Evolutionary conservation across 371 early-diverging fungal species (phyloP).

Genomic region (Dipsacomyces acuminosporus): DNA sequence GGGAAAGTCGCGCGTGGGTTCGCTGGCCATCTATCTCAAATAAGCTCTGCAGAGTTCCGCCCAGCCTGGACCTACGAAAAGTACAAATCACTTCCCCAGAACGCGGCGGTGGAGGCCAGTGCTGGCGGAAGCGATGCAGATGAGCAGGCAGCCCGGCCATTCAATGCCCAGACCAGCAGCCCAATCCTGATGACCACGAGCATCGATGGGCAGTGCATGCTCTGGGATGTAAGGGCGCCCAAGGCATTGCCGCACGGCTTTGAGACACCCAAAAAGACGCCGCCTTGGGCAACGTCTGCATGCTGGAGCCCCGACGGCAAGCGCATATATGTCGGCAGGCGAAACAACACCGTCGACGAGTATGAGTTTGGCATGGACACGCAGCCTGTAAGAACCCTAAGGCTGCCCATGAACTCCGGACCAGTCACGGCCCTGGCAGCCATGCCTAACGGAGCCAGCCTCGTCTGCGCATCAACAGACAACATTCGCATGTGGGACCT

Average conservation of each 20-base stretch:
- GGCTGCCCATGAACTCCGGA: constrained; percentile 87
- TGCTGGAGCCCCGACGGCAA: constrained; percentile 83
- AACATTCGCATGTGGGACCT: constrained; percentile 89
- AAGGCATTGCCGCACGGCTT: constrained; percentile 54
- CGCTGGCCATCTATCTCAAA: constrained; percentile 70
- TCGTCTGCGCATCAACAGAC: constrained; percentile 86
- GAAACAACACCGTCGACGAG: constrained; percentile 87
- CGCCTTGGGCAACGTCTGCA: constrained; percentile 86
- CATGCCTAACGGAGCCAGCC: constrained; percentile 74
- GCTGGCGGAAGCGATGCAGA: constrained; percentile 2
- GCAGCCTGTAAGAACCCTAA: constrained; percentile 60
- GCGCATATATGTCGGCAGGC: constrained; percentile 67
- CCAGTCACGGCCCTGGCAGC: constrained; percentile 74
- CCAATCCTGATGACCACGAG: constrained; percentile 70
- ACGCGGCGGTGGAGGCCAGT: neutral
- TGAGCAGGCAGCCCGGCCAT: neutral
- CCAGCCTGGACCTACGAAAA: constrained; percentile 51
- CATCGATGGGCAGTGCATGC: constrained; percentile 73
- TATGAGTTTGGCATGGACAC: constrained; percentile 70
- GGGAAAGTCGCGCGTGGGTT: constrained; percentile 69
- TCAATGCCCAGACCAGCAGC: constrained; percentile 4
- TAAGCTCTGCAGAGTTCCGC: constrained; percentile 69
- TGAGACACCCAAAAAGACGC: constrained; percentile 59
- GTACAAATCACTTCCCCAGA: constrained; percentile 1
- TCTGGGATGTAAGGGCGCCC: constrained; percentile 80